Conservation (phyloP, 176 grass and related monocot genomes). For the Cenchrus americanus region DNA sequence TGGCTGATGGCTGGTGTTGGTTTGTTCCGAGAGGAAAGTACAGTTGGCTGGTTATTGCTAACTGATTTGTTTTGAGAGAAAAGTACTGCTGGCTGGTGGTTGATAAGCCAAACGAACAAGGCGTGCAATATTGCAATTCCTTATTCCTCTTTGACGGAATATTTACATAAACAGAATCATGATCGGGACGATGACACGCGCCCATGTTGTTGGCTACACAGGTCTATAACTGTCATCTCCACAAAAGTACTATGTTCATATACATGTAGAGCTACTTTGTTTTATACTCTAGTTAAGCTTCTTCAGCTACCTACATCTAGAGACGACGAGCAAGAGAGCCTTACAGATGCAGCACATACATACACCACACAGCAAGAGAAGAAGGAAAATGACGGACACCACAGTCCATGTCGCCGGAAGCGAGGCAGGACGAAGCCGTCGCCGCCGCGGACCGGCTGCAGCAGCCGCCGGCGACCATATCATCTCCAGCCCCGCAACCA, state of each 20-base stretch:
- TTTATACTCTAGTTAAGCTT: conserved; percentile 19
- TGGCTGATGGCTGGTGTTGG: too few relatives aligned
- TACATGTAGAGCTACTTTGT: not conserved
- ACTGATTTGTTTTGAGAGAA: too few relatives aligned
- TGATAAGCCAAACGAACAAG: too few relatives aligned
- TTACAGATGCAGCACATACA: conserved; percentile 6
- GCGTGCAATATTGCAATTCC: too few relatives aligned
- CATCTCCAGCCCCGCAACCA: not conserved
- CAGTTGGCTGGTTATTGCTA: too few relatives aligned
- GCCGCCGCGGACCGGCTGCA: not conserved
- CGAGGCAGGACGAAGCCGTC: conserved; percentile 1
- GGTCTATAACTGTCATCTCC: conserved; percentile 20
- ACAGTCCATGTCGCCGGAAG: conserved; percentile 14
- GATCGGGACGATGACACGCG: not conserved
- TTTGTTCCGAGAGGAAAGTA: too few relatives aligned
- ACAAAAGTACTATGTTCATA: conserved; percentile 24
- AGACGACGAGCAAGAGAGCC: not conserved
- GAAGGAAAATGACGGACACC: not conserved
- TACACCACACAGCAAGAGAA: not conserved
- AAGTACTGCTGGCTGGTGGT: too few relatives aligned
- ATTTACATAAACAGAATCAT: conserved; percentile 18
- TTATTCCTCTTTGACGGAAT: not conserved
- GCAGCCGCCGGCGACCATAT: not conserved
- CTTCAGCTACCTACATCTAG: conserved; percentile 35
- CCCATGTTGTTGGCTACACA: not conserved